A percentile compares a stretch with the other conserved stretches of the same genome.
Conservation (phyloP, 2,329 filamentous ascomycete genomes). For the Paracorniculantispora psalliotae region DNA sequence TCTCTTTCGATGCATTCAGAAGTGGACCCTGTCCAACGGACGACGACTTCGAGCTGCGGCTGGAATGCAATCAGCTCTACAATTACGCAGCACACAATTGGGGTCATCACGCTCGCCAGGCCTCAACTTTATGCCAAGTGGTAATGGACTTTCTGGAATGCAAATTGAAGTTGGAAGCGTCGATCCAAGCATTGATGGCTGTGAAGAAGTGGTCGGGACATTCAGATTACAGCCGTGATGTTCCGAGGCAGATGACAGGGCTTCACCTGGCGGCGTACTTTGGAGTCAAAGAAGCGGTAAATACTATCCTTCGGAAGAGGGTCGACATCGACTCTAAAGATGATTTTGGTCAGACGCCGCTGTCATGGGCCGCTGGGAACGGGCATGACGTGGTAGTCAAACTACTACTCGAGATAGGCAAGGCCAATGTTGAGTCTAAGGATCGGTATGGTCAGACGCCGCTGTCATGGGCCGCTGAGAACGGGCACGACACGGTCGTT, state of each 20-base stretch:
- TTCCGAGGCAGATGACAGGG: not conserved
- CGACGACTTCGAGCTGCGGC: not conserved
- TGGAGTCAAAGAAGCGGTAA: not conserved
- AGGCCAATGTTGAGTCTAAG: not conserved
- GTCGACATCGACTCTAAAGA: not conserved
- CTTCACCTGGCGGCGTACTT: not conserved
- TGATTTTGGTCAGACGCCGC: not conserved
- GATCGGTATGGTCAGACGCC: not conserved
- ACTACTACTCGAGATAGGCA: not conserved
- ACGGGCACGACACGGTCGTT: not conserved
- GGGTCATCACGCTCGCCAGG: constrained; percentile 13
- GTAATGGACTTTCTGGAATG: not conserved
- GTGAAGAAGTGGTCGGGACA: not conserved
- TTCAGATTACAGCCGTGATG: not conserved
- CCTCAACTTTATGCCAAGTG: not conserved
- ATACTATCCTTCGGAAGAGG: not conserved
- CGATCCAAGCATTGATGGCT: not conserved
- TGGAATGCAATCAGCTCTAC: constrained; percentile 7
- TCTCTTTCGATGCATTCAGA: not conserved
- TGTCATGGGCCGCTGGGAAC: not conserved
- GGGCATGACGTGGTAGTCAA: not conserved
- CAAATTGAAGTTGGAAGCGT: not conserved
- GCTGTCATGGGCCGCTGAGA: not conserved
- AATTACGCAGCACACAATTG: constrained; percentile 14
- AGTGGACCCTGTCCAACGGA: not conserved